A percentile compares a stretch with the other conserved stretches of the same genome.
Conservation (phyloP, 805 yeast genomes). For the Saccharomycopsis fibuligera region DNA sequence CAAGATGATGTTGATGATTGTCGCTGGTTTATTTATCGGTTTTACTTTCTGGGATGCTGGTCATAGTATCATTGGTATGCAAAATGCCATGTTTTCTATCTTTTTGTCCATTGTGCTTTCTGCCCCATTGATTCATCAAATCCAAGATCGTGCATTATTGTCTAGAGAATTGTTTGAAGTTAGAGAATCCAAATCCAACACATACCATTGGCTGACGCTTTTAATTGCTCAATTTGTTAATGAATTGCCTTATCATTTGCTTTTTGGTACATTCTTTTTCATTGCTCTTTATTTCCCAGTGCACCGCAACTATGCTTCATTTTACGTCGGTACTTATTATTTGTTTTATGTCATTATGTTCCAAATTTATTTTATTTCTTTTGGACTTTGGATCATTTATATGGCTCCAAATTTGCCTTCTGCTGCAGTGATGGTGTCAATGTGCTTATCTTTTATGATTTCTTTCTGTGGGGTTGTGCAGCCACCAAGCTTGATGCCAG, state of each 20-base stretch:
- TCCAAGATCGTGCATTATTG: constrained; percentile 50
- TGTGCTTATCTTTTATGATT: constrained; percentile 51
- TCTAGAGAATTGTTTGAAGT: constrained; percentile 62
- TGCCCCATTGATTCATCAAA: constrained; percentile 57
- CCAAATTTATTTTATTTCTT: constrained; percentile 44
- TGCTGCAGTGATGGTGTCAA: constrained; percentile 53
- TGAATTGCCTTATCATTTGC: constrained; percentile 55
- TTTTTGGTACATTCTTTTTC: constrained; percentile 45
- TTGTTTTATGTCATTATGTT: constrained; percentile 42
- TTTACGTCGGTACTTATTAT: constrained; percentile 48
- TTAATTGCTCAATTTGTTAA: constrained; percentile 45
- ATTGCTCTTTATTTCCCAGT: constrained; percentile 48
- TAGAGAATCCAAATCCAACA: constrained; percentile 64
- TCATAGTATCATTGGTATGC: constrained; percentile 46
- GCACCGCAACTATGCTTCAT: constrained; percentile 36
- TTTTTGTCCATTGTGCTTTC: constrained; percentile 53
- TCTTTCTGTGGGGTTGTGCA: constrained; percentile 69
- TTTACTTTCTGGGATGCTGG: constrained; percentile 61
- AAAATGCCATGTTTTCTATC: constrained; percentile 52
- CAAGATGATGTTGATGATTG: constrained; percentile 43
- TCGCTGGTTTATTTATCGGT: constrained; percentile 61
- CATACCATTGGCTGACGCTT: constrained; percentile 65
- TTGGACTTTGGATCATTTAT: constrained; percentile 50
- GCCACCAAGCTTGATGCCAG: constrained; percentile 44
- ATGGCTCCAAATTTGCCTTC: constrained; percentile 61